Evolutionary conservation across 805 yeast genomes (phyloP), one percentile per base, ranked within the genome.

Genomic region (Lachancea nothofagi): DNA sequence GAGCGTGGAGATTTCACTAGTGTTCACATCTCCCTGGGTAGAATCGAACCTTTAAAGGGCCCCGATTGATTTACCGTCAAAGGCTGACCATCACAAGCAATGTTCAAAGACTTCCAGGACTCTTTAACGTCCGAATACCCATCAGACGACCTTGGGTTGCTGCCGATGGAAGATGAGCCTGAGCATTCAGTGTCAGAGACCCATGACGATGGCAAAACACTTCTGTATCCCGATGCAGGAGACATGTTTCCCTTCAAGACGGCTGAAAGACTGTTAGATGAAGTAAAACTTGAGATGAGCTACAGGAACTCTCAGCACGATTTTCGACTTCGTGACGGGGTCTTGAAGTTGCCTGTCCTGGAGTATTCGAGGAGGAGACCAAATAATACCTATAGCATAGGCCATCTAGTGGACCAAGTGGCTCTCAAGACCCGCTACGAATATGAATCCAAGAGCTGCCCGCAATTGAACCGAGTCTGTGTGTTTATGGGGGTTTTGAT

Each of bases 191-290:
- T 4, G 5, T 19, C 18, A 4, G 4, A 20, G 15, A 13, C 17
- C n/a, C 18, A 39, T 13, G 64, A 60, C 36, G 50, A 47, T 38
- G 65, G 65, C 10, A 55, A 47, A 21, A 41, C 42, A 7, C 30
- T 56, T 6, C 32, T 61, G 38, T 61, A 61, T 32, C 51, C 56
- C 10, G 38, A 49, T 30, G 31, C 48, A 15, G 27, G 40, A 13
- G 33, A 29, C 3, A 28, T 30, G 6, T 53, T 50, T 29, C 63
- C 63, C 4, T 75, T 76, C 61, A 83, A 83, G 50, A 81, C 90
- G 0, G 60, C 80, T 5, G 83, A 83, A 50, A 65, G 90, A 40
- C 65, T 83, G 15, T 49, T 82, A 17, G 87, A 80, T 54, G 90
- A 83, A 51, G 53, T 83, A 22, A 63, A 72, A 38, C 69, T 66